Evolutionary conservation across 1,284 basidiomycete genomes (phyloP).

Genomic region (Heterobasidion irregulare): DNA sequence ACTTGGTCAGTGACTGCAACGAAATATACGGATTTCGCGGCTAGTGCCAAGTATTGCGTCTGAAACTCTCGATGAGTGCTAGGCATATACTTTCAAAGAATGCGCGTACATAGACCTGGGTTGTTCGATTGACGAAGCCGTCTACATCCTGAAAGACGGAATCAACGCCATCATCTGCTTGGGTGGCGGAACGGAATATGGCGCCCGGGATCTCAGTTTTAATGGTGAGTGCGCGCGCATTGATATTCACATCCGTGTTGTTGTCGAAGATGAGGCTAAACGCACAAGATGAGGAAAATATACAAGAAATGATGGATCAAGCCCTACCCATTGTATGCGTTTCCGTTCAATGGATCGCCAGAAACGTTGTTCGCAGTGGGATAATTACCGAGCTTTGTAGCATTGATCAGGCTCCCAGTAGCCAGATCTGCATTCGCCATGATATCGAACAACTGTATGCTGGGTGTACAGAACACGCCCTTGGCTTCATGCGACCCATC

Average conservation of each 20-base stretch:
- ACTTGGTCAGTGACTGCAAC: constrained; percentile 26
- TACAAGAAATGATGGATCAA: not conserved
- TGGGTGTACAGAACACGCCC: constrained; percentile 49
- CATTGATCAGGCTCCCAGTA: constrained; percentile 29
- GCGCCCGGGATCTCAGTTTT: constrained; percentile 43
- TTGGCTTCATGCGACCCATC: constrained; percentile 27
- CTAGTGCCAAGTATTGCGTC: constrained; percentile 48
- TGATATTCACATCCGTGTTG: constrained; percentile 32
- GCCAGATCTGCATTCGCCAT: constrained; percentile 34
- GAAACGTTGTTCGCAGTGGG: constrained; percentile 41
- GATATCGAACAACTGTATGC: constrained; percentile 35
- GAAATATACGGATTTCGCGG: constrained; percentile 51
- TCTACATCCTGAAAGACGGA: constrained; percentile 36
- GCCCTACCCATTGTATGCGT: constrained; percentile 46
- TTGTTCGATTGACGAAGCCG: constrained; percentile 43
- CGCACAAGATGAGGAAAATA: not conserved
- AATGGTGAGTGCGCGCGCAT: constrained; percentile 38
- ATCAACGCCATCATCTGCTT: constrained; percentile 27
- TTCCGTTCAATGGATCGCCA: constrained; percentile 29
- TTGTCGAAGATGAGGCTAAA: constrained; percentile 37
- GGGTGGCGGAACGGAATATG: constrained; percentile 40
- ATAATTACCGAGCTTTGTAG: constrained; percentile 21
- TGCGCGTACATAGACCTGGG: constrained; percentile 38
- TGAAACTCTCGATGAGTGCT: not conserved
- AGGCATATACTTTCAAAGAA: not conserved